Percentiles rank a stretch among this genome's conserved stretches.
phyloP scores from a whole-genome alignment of 2,329 filamentous ascomycete species.

The Colletotrichum chrysophilum region DNA sequence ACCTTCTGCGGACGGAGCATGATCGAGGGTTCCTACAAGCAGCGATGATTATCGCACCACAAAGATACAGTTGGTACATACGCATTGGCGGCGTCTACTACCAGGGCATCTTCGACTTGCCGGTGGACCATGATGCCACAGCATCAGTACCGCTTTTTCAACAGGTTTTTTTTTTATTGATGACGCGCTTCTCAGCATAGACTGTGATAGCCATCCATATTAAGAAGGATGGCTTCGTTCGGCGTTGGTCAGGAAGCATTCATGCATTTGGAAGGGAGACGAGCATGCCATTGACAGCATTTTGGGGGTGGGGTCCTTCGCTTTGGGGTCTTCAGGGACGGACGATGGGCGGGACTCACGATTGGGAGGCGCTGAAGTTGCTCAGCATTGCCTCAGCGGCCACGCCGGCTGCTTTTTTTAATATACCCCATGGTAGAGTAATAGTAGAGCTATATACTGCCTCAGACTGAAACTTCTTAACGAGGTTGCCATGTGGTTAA shows the following conservation, averaged over 20 bases:
- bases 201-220: not conserved
- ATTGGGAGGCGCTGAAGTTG: not conserved
- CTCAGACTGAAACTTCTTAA: not conserved
- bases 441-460: constrained; percentile 12
- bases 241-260: constrained; percentile 22
- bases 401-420: not conserved
- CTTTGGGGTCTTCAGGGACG: constrained; percentile 3
- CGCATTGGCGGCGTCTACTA: not conserved
- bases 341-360: not conserved
- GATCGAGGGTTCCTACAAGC: not conserved
- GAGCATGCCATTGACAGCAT: constrained; percentile 19
- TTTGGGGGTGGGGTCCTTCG: not conserved
- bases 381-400: not conserved
- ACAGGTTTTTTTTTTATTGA: not conserved
- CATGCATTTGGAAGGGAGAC: constrained; percentile 18
- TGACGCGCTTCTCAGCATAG: not conserved
- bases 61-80: not conserved
- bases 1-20: not conserved
- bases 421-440: constrained; percentile 19
- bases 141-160: not conserved
- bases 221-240: not conserved
- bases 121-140: not conserved
- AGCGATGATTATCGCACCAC: not conserved
- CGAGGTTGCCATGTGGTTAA: too few relatives aligned
- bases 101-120: not conserved